Evolutionary conservation across 192 early-diverging fungal genomes (phyloP).

Genomic region (Backusella circina): DNA sequence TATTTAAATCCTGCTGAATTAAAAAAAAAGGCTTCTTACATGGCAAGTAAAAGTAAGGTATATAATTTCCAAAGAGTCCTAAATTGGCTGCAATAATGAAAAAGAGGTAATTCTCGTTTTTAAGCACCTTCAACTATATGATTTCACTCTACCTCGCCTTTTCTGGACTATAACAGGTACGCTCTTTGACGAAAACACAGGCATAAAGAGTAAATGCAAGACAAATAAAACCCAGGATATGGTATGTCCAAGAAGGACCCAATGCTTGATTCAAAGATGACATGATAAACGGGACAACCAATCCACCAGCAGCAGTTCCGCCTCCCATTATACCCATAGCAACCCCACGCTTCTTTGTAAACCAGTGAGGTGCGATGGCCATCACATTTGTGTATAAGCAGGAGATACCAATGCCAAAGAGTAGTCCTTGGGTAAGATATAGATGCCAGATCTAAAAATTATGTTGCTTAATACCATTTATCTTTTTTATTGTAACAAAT

Average conservation of each 20-base stretch:
- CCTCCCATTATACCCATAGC: conserved; percentile 52
- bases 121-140: conserved; percentile 9
- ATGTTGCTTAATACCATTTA: no score
- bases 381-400: conserved; percentile 16
- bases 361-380: conserved; percentile 52
- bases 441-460: conserved; percentile 48
- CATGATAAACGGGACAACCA: conserved; percentile 56
- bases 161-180: not conserved
- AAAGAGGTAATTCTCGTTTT: conserved; percentile 12
- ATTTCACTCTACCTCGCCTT: conserved; percentile 15
- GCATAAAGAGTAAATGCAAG: not conserved
- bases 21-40: no score
- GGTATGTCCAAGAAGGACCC: conserved; percentile 48
- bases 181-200: conserved; percentile 10
- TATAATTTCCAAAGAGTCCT: conserved; percentile 14
- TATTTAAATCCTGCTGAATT: no score
- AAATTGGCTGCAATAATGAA: conserved; percentile 16
- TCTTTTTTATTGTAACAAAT: no score
- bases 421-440: conserved; percentile 51
- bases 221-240: conserved; percentile 24
- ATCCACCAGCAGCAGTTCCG: conserved; percentile 71
- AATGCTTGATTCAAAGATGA: conserved; percentile 47
- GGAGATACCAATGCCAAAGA: conserved; percentile 46
- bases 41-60: conserved; percentile 28
- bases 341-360: conserved; percentile 48